Evolutionary conservation across 2,329 filamentous ascomycete species (phyloP), one percentile per base, ranked within the genome.

Genomic region (Ascochyta fabae): DNA sequence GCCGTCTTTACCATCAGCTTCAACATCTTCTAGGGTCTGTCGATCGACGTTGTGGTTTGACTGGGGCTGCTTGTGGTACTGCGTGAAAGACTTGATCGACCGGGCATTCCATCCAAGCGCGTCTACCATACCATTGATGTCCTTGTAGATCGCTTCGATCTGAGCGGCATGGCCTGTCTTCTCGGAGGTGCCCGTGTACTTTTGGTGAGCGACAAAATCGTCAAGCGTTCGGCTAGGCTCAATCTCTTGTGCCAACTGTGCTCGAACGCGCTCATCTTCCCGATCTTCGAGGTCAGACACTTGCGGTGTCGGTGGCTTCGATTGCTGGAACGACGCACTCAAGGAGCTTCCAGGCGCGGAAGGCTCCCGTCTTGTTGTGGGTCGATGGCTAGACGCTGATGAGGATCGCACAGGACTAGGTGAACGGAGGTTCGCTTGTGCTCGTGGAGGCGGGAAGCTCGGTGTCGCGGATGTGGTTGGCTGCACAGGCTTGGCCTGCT

Each of bases 111-210:
- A 83, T 9, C 94, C 94, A 36, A 98, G 79, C 0, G 91, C 94
- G 67, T 97, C 92, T 39, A 99, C 88, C 95, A 98, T 99, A 12
- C 90, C 90, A 74, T 95, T 94, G 71, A 94, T 90, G 67, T 94
- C 91, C 40, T 89, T 84, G 72, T 91, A 95, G 47, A 83, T 69
- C 47, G 76, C 76, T 65, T 83, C 79, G 52, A 84, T 80, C 63
- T 81, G 75, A 24, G 77, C 79, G 26, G 77, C 73, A 40, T 74
- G 67, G 8, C 79, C 81, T 29, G 72, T 66, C 57, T 77, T 81
- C 23, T 65, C 72, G 4, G 69, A 69, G 26, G 60, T 58, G 33
- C 76, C 76, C 10, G 63, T 61, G 53, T 81, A 82, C 43, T 81
- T 79, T 43, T 80, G 76, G 48, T 81, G 79, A 4, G 79, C 87